Evolutionary conservation across 2,329 filamentous ascomycete species (phyloP).

Genomic region (Pseudogymnoascus sp.): DNA sequence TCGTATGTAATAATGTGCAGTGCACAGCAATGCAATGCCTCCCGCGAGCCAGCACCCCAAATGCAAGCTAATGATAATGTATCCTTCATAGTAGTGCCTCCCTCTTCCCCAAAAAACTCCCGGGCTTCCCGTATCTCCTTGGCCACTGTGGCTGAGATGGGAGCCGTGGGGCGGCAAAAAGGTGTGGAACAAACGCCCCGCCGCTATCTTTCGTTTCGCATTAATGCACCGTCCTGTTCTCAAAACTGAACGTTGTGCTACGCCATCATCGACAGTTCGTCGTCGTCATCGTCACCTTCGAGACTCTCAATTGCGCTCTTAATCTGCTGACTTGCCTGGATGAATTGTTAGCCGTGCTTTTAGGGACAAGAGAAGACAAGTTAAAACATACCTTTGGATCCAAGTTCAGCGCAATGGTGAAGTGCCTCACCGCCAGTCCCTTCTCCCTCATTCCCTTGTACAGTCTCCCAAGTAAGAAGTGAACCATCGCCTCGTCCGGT

Average conservation of each 20-base stretch:
- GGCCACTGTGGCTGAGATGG: not conserved
- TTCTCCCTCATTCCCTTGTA: conserved; percentile 67
- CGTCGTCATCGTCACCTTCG: conserved; percentile 67
- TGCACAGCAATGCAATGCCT: conserved; percentile 3
- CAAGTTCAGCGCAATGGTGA: conserved; percentile 88
- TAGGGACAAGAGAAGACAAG: not conserved
- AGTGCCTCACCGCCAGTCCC: conserved; percentile 79
- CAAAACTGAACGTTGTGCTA: not conserved
- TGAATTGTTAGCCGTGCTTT: conserved; percentile 13
- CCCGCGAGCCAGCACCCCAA: conserved; percentile 2
- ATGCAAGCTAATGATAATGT: conserved; percentile 9
- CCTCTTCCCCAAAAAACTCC: not conserved
- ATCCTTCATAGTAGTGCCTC: not conserved
- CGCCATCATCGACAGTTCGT: conserved; percentile 47
- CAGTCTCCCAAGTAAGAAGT: conserved; percentile 83
- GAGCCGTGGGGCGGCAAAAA: not conserved
- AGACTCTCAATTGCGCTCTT: conserved; percentile 94
- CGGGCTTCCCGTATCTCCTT: not conserved
- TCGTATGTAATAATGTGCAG: conserved; percentile 4
- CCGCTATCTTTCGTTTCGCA: not conserved
- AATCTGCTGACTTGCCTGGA: conserved; percentile 80
- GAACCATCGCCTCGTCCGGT: conserved; percentile 90
- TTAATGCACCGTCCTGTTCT: not conserved
- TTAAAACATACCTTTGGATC: conserved; percentile 74
- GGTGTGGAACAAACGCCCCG: not conserved